A percentile compares a stretch with the other conserved stretches of the same genome.
These are phyloP conservation scores for Acanthamoeba divionensis DNA, from an alignment of 208 protist genomes.

Conservation along the genomic window DNA sequence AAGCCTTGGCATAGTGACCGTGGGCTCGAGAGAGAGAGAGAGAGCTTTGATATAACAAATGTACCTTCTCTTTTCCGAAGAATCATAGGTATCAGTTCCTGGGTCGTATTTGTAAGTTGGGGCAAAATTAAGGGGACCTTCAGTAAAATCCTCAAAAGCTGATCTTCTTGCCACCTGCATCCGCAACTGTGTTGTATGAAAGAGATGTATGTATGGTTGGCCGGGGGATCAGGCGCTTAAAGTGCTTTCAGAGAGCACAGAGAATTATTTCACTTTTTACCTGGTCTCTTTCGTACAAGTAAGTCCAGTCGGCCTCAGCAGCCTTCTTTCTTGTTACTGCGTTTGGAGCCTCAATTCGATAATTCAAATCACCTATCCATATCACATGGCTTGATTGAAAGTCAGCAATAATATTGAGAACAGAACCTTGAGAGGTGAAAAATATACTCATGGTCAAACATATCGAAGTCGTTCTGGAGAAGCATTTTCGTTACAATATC, in stretches of 20 bases:
- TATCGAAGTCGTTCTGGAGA: slow-evolving; percentile 55
- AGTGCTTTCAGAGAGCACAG: background rate
- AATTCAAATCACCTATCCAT: slow-evolving; percentile 85
- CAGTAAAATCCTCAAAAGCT: slow-evolving; percentile 77
- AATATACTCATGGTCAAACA: slow-evolving; percentile 48
- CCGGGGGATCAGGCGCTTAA: background rate
- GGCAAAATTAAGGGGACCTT: slow-evolving; percentile 73
- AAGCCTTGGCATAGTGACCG: no score
- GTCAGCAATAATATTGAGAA: background rate
- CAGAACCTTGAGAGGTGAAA: background rate
- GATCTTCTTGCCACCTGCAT: slow-evolving; percentile 57
- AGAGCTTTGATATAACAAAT: background rate
- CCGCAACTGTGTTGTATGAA: slow-evolving; percentile 60
- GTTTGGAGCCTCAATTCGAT: slow-evolving; percentile 71
- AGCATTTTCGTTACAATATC: slow-evolving; percentile 67
- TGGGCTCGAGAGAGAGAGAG: no score
- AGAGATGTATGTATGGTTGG: slow-evolving; percentile 6
- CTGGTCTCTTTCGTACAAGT: slow-evolving; percentile 70
- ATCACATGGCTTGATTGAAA: slow-evolving; percentile 13
- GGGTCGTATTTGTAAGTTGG: slow-evolving; percentile 85
- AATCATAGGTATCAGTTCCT: slow-evolving; percentile 69
- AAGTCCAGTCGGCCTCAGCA: slow-evolving; percentile 61
- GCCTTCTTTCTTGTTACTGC: slow-evolving; percentile 60
- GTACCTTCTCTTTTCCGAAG: slow-evolving; percentile 38
- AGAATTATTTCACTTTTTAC: background rate